phyloP scores from a whole-genome alignment of 257 asterid species.

The Fraxinus quadrangulata region DNA sequence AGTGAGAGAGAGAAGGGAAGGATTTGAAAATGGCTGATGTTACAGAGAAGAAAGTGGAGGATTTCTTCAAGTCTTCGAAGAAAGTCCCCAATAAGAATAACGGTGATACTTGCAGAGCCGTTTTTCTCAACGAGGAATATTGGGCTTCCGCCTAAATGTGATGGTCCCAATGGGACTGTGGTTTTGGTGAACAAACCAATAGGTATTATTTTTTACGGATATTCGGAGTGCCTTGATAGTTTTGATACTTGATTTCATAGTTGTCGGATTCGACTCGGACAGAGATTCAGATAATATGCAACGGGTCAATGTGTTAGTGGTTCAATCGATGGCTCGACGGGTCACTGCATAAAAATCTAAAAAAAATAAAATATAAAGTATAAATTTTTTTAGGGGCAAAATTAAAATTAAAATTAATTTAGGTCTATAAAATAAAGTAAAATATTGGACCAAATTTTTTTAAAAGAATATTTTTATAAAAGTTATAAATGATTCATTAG shows the following conservation, averaged over 20 bases:
- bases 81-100: slow-evolving; percentile 66
- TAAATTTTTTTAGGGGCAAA: too few relatives aligned
- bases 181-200: slow-evolving; percentile 88
- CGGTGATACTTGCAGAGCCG: slow-evolving; percentile 47
- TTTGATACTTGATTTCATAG: background rate
- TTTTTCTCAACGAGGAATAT: slow-evolving; percentile 69
- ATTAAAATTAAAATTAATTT: too few relatives aligned
- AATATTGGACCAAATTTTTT: too few relatives aligned
- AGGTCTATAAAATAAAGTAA: too few relatives aligned
- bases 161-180: slow-evolving; percentile 80
- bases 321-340: too few relatives aligned
- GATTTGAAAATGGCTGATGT: slow-evolving; percentile 51
- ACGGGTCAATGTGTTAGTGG: too few relatives aligned
- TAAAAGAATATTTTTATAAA: too few relatives aligned
- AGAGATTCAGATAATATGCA: too few relatives aligned
- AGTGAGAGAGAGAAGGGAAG: slow-evolving; percentile 27
- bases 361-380: too few relatives aligned
- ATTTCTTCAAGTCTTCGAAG: slow-evolving; percentile 93
- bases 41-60: slow-evolving; percentile 89
- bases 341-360: too few relatives aligned
- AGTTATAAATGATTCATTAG: too few relatives aligned
- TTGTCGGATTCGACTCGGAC: too few relatives aligned
- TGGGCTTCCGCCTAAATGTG: slow-evolving; percentile 96
- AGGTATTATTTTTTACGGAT: slow-evolving; percentile 45
- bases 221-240: slow-evolving; percentile 6